Percentiles rank a stretch among this genome's conserved stretches.
Conservation (phyloP, 2,329 filamentous ascomycete genomes). For the Bipolaris victoriae region DNA sequence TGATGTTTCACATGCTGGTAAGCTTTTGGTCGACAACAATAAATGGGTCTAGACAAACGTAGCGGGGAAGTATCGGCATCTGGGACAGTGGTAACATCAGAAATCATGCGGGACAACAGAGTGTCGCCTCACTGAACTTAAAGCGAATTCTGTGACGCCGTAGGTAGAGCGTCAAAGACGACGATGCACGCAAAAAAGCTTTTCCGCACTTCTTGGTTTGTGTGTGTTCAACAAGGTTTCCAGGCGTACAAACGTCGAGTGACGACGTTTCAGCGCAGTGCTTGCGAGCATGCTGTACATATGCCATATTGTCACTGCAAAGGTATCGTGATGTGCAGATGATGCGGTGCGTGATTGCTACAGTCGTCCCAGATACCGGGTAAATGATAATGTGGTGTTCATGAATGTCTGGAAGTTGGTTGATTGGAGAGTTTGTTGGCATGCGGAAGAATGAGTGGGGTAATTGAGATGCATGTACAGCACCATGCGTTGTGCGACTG, state of each 20-base stretch:
- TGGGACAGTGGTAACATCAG: background rate
- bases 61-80: background rate
- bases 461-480: slow-evolving; percentile 9
- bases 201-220: background rate
- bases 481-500: slow-evolving; percentile 18
- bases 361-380: slow-evolving; percentile 11
- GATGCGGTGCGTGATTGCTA: background rate
- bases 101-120: background rate
- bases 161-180: background rate
- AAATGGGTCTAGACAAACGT: background rate
- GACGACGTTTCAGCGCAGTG: background rate
- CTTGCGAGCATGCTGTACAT: background rate
- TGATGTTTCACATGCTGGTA: slow-evolving; percentile 6
- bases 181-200: background rate
- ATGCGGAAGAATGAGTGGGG: slow-evolving; percentile 10
- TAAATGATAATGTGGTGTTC: slow-evolving; percentile 8
- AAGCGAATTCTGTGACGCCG: background rate
- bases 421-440: background rate
- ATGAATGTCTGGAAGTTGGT: background rate
- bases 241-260: background rate
- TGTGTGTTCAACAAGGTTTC: background rate
- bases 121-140: background rate
- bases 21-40: background rate
- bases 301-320: background rate
- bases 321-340: background rate